Conservation (phyloP, 768 basidiomycete species). For the Flagelloscypha sp. region DNA sequence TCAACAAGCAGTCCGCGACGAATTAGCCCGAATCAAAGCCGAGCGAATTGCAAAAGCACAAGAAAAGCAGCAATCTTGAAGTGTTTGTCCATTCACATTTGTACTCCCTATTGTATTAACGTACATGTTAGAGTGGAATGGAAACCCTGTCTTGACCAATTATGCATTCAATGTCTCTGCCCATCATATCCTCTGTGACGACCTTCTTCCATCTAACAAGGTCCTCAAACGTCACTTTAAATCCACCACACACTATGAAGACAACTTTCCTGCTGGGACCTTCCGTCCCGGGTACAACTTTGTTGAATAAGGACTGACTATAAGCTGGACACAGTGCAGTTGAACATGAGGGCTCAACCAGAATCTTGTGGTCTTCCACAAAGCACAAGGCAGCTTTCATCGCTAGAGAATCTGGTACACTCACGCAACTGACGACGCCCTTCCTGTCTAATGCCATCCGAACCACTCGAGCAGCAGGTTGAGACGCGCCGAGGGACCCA, state of each 20-base stretch:
- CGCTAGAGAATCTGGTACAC: constrained; percentile 57
- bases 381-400: constrained; percentile 54
- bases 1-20: constrained; percentile 54
- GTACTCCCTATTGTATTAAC: no score
- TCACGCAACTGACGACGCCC: constrained; percentile 51
- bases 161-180: constrained; percentile 20
- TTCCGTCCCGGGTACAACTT: constrained; percentile 31
- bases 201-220: constrained; percentile 37
- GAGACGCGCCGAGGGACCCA: constrained; percentile 63
- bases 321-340: constrained; percentile 65
- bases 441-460: constrained; percentile 54
- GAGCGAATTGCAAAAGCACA: constrained; percentile 36
- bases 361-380: constrained; percentile 65
- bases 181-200: constrained; percentile 25
- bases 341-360: constrained; percentile 69
- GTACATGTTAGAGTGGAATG: no score
- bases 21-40: constrained; percentile 64
- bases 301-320: constrained; percentile 44
- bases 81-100: background rate
- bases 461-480: constrained; percentile 52
- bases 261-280: constrained; percentile 34
- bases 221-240: constrained; percentile 54
- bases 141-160: no score
- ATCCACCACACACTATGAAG: constrained; percentile 66
- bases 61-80: background rate